Evolutionary conservation across 2,329 filamentous ascomycete species (phyloP), one percentile per base, ranked within the genome.

Genomic region (Ascocoryne sarcoides): DNA sequence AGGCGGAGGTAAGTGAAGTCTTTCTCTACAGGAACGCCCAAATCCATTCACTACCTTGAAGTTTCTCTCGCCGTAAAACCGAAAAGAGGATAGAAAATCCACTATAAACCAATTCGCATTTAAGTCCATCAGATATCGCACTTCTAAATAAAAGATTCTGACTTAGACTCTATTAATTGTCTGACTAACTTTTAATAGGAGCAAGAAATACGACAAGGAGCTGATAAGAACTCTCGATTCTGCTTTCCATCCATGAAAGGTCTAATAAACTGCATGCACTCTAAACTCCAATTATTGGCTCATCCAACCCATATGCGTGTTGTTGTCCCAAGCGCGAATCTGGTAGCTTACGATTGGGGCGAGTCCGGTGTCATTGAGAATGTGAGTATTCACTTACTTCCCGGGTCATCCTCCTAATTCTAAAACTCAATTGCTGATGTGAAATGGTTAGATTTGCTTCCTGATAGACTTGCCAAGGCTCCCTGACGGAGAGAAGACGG

Each of bases 251-350:
- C 46, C 74, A 2, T 95, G 84, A 68, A 76, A 30, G 75, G 77
- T 2, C 68, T 75, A 34, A 64, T 76, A 4, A 82, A 79, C 17
- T 79, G 73, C 53, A 95, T 96, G 88, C 92, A 96, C 62, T 94
- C 87, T 36, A 96, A 98, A 59, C 68, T 96, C 32, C 89, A 94
- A 73, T 64, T 96, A 1, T 70, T 96, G n/a, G 90, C 88, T 53
- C 85, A 87, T 52, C 65, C 73, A 0, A 64, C 65, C 14, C 79
- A 88, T 58, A 62, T 95, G 12, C 77, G 92, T 5, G 70, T 98
- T 32, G 90, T 83, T 1, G 69, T 96, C 2, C 88, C 92, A 0
- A 90, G 82, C 3, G 92, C 88, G 1, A 98, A 98, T 54, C 66
- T 95, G 36, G 79, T 84, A 10, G 70, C 76, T 5, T 87, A 84